phyloP scores from a whole-genome alignment of 257 asterid genomes.

The Oldenlandia corymbosa region DNA sequence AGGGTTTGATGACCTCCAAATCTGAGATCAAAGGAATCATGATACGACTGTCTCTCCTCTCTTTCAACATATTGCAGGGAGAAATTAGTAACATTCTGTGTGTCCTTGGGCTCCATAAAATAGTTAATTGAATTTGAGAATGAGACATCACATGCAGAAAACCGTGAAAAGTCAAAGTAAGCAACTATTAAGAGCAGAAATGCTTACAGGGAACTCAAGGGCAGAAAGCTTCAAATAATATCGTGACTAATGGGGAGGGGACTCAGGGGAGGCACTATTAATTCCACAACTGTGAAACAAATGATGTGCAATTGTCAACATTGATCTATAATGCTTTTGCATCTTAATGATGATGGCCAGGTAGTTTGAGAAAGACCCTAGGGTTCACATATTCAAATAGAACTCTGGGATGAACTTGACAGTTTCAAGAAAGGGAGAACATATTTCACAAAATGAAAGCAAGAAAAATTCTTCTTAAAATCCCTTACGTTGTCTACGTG shows the following conservation, averaged over 20 bases:
- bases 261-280: too few species aligned
- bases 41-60: conserved; percentile 36
- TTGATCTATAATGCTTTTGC: background rate
- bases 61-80: conserved; percentile 59
- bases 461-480: conserved; percentile 5
- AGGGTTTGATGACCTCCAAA: conserved; percentile 89
- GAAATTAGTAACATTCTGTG: conserved; percentile 53
- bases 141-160: conserved; percentile 62
- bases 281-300: too few species aligned
- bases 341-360: background rate
- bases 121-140: conserved; percentile 57
- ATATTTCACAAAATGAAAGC: background rate
- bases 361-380: background rate
- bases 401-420: background rate
- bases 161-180: conserved; percentile 45
- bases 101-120: conserved; percentile 68
- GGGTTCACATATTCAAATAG: background rate
- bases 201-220: background rate
- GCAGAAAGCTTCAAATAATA: background rate
- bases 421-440: conserved; percentile 1
- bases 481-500: conserved; percentile 60
- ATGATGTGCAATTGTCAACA: background rate
- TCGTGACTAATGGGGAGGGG: background rate
- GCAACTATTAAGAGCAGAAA: conserved; percentile 7
- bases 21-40: conserved; percentile 36